Base-by-base conservation (phyloP, 805 yeast genomes). In the Starmerella scarabaei region DNA sequence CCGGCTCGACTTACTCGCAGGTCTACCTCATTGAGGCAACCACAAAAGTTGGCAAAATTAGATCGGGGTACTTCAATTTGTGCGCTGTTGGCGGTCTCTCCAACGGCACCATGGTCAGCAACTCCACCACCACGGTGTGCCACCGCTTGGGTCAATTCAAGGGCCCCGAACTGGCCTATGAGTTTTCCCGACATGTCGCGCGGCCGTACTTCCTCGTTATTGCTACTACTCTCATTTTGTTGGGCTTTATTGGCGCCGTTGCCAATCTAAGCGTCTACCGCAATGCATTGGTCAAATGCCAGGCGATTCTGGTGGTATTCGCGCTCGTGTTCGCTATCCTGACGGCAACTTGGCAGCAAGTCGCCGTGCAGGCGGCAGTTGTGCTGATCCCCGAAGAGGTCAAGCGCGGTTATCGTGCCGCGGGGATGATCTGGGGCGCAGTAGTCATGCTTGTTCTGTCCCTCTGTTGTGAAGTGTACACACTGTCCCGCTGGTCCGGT, bases 291-390 rank as follows among this genome's bases (percentile, higher is more conserved):
- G n/a, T 28, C 8, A 7, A 11, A 7, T 7, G 9, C 9, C 26
- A 23, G 26, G 9, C 11, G 9, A 27, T 18, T 8, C 12, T 35
- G 5, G 17, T 43, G 5, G 26, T 27, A 5, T 19, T 32, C 11
- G 21, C 46, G 11, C 38, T 43, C 34, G 37, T 23, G 9, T 37
- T 38, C 23, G 24, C 43, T 5, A 21, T 37, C 14, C 30, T 47
- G 5, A 33, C 50, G 5, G 50, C 50, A 4, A 40, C 43, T 15
- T 49, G 53, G 53, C 53, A 49, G 37, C 48, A 49, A 34, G 51
- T 47, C 1, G 53, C 51, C 2, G 51, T 43, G 3, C 50, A 49
- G 14, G 38, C 48, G 11, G 49, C 50, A 6, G 39, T 42, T 5
- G 35, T 29, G 5, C 45, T 49, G 6, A 16, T 38, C 14, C 31